These are phyloP conservation scores for Cymbopogon citratus DNA, from an alignment of 176 grass and related monocot genomes.

Conservation along the genomic window DNA sequence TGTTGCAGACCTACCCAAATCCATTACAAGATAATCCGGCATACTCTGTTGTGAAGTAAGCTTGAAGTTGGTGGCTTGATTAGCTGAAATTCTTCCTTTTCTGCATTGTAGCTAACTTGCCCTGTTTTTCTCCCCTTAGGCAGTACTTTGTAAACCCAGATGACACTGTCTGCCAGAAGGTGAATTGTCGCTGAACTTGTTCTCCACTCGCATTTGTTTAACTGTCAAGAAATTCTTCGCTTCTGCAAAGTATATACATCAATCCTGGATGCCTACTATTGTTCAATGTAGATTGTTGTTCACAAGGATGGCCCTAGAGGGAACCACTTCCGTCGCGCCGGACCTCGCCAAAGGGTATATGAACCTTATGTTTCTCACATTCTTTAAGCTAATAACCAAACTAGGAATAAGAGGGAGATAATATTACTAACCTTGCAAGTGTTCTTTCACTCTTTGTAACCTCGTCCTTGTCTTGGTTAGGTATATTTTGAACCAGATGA, in stretches of 20 bases:
- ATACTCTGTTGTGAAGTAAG: slow-evolving; percentile 96
- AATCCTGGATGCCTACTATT: neutral
- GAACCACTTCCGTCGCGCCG: slow-evolving; percentile 82
- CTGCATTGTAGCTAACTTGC: neutral
- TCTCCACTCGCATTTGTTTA: neutral
- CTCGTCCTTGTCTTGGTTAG: slow-evolving; percentile 19
- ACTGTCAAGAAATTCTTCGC: neutral
- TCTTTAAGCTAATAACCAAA: neutral
- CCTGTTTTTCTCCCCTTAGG: slow-evolving; percentile 29
- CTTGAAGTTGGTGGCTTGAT: neutral
- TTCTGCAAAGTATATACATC: neutral
- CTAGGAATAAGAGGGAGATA: neutral
- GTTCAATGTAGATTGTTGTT: slow-evolving; percentile 64
- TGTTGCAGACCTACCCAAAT: slow-evolving; percentile 73
- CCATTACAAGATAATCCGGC: slow-evolving; percentile 91
- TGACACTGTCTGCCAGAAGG: slow-evolving; percentile 92
- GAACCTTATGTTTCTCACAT: neutral
- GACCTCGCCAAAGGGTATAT: slow-evolving; percentile 78
- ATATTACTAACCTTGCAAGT: neutral
- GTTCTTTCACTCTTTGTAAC: slow-evolving; percentile 15
- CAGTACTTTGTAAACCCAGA: slow-evolving; percentile 86
- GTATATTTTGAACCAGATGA: slow-evolving; percentile 89
- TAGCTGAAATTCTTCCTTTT: neutral
- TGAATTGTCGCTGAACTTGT: slow-evolving; percentile 19
- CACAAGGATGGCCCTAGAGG: slow-evolving; percentile 76